Conservation (phyloP, 768 basidiomycete species). For the Cystobasidium ongulense region DNA sequence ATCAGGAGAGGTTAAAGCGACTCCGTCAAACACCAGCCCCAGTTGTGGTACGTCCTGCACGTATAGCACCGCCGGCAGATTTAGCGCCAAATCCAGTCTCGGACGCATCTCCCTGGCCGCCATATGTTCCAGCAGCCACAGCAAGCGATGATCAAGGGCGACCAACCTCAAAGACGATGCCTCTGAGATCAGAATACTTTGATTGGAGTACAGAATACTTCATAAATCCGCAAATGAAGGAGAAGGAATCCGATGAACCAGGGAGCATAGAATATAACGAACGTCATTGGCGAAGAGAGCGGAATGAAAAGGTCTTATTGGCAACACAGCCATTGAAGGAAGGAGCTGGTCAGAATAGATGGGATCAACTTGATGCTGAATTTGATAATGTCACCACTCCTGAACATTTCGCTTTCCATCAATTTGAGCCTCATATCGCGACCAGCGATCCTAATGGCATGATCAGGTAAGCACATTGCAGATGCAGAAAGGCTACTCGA, state of each 20-base stretch:
- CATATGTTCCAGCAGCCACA: conserved; percentile 1
- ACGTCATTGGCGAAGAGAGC: conserved; percentile 84
- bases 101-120: background rate
- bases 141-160: background rate
- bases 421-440: conserved; percentile 80
- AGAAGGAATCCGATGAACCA: conserved; percentile 87
- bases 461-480: conserved; percentile 57
- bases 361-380: conserved; percentile 46
- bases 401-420: conserved; percentile 72
- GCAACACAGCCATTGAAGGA: conserved; percentile 64
- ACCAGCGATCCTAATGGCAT: conserved; percentile 76
- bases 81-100: conserved; percentile 9
- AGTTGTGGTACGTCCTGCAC: conserved; percentile 8
- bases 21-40: conserved; percentile 16
- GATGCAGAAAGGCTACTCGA: background rate
- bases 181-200: conserved; percentile 82
- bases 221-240: conserved; percentile 97
- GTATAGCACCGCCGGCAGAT: background rate
- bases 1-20: conserved; percentile 7
- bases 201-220: conserved; percentile 98
- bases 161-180: conserved; percentile 48
- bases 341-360: conserved; percentile 59
- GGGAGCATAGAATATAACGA: conserved; percentile 89
- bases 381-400: conserved; percentile 47
- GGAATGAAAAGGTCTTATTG: conserved; percentile 69